Conservation (phyloP, 78 protist species). For the Dictyostelium purpureum region DNA sequence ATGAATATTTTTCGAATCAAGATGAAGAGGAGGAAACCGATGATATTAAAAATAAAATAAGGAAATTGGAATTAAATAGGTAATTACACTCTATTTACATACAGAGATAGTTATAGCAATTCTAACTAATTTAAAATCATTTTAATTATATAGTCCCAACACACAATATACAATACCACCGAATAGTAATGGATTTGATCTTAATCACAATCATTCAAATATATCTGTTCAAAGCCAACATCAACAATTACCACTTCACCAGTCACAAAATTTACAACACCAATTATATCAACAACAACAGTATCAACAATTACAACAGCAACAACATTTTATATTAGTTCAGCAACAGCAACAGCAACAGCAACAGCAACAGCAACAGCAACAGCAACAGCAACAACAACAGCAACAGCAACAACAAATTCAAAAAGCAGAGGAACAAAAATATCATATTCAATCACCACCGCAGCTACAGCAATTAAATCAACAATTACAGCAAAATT, state of each 20-base stretch:
- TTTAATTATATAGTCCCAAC: no score
- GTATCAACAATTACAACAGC: neutral
- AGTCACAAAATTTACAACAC: neutral
- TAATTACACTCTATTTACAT: no score
- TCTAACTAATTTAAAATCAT: no score
- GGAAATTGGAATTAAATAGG: neutral
- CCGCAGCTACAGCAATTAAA: no score
- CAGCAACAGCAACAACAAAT: neutral
- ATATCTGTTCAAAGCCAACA: neutral
- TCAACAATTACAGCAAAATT: no score
- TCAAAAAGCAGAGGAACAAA: no score
- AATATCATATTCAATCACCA: no score
- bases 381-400: neutral
- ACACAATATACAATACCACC: no score
- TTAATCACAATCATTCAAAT: neutral
- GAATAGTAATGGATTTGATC: no score
- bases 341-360: neutral
- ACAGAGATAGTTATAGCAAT: no score
- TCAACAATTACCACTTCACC: neutral
- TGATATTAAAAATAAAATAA: slow-evolving; percentile 19
- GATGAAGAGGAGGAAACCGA: neutral
- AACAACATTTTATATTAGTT: neutral
- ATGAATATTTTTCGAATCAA: neutral
- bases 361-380: neutral
- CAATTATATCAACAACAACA: neutral